Conservation (phyloP, 2,329 filamentous ascomycete species). For the Neoarthrinium moseri region DNA sequence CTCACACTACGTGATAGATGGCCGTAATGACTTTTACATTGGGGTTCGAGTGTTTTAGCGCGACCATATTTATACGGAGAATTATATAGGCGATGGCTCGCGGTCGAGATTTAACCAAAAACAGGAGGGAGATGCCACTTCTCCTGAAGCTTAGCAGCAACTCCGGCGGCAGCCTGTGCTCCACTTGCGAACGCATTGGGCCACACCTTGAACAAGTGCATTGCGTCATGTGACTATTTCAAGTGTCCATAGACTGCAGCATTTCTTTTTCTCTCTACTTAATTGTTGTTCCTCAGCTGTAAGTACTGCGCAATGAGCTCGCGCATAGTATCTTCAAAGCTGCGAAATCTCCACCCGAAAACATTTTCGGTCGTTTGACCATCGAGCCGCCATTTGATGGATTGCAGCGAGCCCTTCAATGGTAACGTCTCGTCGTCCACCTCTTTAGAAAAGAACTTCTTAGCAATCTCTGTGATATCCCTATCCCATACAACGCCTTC, state of each 20-base stretch:
- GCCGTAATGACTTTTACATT: too few species aligned
- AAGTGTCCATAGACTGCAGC: too few species aligned
- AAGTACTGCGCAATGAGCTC: not conserved
- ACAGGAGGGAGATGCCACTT: conserved; percentile 1
- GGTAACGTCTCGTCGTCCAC: not conserved
- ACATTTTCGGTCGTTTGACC: not conserved
- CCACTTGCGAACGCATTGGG: conserved; percentile 7
- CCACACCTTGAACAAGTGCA: conserved; percentile 1
- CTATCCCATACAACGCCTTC: not conserved
- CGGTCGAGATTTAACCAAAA: conserved; percentile 1
- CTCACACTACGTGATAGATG: too few species aligned
- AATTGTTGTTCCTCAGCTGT: not conserved
- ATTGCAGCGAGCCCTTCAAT: not conserved
- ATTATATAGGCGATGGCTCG: not conserved
- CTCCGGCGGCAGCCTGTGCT: conserved; percentile 1
- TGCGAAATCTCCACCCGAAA: not conserved
- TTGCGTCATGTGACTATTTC: too few species aligned
- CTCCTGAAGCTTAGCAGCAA: conserved; percentile 7
- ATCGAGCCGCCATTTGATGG: not conserved
- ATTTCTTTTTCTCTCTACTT: too few species aligned
- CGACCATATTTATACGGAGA: too few species aligned
- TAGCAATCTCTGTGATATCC: not conserved
- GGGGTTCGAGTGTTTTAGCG: too few species aligned
- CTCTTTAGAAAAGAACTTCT: not conserved
- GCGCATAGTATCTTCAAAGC: not conserved